Evolutionary conservation across 2,329 filamentous ascomycete genomes (phyloP).

Genomic region (Paramyrothecium sp.): DNA sequence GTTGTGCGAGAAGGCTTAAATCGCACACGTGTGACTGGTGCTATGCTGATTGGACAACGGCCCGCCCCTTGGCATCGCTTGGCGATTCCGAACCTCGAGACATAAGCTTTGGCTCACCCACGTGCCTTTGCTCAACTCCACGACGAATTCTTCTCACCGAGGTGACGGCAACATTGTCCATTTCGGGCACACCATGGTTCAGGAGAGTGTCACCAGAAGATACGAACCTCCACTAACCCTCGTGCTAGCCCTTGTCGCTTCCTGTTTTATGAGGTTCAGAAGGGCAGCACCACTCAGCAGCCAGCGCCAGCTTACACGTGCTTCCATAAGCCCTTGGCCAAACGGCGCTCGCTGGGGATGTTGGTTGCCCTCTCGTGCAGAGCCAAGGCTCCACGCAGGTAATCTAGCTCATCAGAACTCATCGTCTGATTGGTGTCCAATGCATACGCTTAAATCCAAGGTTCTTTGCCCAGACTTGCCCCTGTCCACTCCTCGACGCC

Average conservation of each 20-base stretch:
- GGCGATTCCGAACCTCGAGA: neutral
- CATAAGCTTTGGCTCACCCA: neutral
- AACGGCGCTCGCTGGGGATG: neutral
- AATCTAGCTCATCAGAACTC: neutral
- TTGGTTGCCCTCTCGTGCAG: neutral
- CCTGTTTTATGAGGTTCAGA: neutral
- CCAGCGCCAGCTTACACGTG: neutral
- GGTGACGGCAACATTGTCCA: neutral
- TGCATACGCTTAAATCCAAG: neutral
- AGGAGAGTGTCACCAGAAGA: neutral
- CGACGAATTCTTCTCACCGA: neutral
- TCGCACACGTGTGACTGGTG: neutral
- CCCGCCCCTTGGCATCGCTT: neutral
- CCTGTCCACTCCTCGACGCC: neutral
- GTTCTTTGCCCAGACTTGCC: neutral
- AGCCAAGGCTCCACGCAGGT: neutral
- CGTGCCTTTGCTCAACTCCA: neutral
- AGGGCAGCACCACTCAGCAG: neutral
- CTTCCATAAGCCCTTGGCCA: neutral
- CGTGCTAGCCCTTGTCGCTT: neutral
- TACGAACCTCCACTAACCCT: neutral
- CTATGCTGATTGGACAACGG: neutral
- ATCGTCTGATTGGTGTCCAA: neutral
- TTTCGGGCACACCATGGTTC: neutral
- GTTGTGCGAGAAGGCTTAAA: neutral